A percentile compares a stretch with the other conserved stretches of the same genome.
Evolutionary conservation across 2,329 filamentous ascomycete genomes (phyloP).

Genomic region (Aspergillus phoenicis): DNA sequence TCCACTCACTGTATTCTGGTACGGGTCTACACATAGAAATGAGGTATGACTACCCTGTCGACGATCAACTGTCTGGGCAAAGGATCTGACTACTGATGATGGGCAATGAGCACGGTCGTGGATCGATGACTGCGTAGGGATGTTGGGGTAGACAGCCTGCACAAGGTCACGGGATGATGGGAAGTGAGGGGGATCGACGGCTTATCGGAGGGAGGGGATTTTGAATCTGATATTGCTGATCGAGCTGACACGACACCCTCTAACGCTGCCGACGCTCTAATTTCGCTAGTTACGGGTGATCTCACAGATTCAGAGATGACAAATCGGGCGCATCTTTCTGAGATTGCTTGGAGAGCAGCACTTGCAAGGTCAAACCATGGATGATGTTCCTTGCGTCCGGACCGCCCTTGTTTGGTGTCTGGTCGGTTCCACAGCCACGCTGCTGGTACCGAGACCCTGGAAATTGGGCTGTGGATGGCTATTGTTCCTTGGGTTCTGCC

Average conservation of each 20-base stretch:
- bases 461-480: background rate
- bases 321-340: background rate
- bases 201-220: background rate
- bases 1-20: background rate
- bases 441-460: background rate
- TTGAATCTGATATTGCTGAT: conserved; percentile 1
- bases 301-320: background rate
- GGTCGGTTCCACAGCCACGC: background rate
- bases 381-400: background rate
- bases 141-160: background rate
- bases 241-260: background rate
- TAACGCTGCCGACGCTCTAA: background rate
- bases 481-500: background rate
- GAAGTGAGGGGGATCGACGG: conserved; percentile 2
- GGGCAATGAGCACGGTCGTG: background rate
- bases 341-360: background rate
- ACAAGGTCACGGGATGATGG: background rate
- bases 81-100: background rate
- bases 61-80: background rate
- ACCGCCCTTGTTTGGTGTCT: background rate
- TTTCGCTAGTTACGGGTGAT: background rate
- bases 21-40: background rate
- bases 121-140: background rate
- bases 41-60: background rate
- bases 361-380: background rate